Conservation (phyloP, 2,329 filamentous ascomycete species). For the Cadophora malorum region DNA sequence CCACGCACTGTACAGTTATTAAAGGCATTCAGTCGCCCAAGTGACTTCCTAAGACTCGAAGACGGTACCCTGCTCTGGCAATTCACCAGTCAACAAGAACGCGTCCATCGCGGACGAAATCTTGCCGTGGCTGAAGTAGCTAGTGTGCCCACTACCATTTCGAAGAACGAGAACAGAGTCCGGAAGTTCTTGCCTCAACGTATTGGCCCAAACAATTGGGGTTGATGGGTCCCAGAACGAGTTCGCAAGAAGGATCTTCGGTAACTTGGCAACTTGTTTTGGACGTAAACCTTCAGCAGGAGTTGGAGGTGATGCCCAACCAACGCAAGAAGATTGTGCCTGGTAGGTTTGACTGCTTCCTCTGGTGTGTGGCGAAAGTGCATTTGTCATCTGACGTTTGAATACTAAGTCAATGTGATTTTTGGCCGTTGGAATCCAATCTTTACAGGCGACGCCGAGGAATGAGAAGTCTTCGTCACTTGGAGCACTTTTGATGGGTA, state of each 20-base stretch:
- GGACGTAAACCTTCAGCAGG: background rate
- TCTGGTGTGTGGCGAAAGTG: slow-evolving; percentile 47
- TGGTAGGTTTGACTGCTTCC: slow-evolving; percentile 47
- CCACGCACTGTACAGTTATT: background rate
- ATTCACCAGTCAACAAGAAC: slow-evolving; percentile 46
- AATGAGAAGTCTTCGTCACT: background rate
- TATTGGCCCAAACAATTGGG: slow-evolving; percentile 48
- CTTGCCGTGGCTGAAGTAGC: slow-evolving; percentile 45
- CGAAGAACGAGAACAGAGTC: slow-evolving; percentile 48
- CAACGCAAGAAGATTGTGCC: slow-evolving; percentile 47
- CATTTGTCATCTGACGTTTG: slow-evolving; percentile 38
- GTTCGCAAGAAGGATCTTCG: slow-evolving; percentile 49
- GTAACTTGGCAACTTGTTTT: slow-evolving; percentile 32
- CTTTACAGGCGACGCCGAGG: slow-evolving; percentile 1
- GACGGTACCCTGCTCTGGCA: slow-evolving; percentile 42
- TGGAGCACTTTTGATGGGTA: background rate
- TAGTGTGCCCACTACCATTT: slow-evolving; percentile 51
- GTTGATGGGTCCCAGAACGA: slow-evolving; percentile 51
- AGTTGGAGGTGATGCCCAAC: slow-evolving; percentile 21
- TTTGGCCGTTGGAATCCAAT: background rate
- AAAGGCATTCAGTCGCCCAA: background rate
- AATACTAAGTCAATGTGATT: background rate
- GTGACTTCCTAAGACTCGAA: background rate
- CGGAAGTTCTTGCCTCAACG: slow-evolving; percentile 38
- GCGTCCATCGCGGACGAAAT: slow-evolving; percentile 44